phyloP scores from a whole-genome alignment of 2,329 filamentous ascomycete species.

The Acrocalymma vagum region DNA sequence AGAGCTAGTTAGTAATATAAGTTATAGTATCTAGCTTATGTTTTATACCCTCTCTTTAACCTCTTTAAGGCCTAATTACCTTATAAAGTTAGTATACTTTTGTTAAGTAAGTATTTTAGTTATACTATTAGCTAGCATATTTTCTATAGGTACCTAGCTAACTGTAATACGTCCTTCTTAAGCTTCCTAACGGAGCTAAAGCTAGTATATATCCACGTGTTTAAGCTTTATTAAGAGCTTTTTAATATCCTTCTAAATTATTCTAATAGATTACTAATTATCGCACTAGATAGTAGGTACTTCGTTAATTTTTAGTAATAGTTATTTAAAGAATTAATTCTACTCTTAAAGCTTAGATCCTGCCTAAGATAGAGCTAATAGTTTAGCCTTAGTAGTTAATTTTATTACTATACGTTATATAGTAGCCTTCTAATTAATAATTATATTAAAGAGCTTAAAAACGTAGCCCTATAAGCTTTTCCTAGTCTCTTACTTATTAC shows the following conservation, averaged over 20 bases:
- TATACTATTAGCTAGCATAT: constrained; percentile 11
- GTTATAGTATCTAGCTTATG: background rate
- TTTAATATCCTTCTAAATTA: constrained; percentile 1
- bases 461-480: constrained; percentile 23
- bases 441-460: constrained; percentile 14
- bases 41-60: too few species aligned
- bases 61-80: constrained; percentile 6
- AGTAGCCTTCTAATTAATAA: constrained; percentile 14
- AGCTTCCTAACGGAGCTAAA: constrained; percentile 15
- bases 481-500: constrained; percentile 13
- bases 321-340: constrained; percentile 14
- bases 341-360: constrained; percentile 12
- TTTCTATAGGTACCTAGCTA: constrained; percentile 5
- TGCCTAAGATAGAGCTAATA: constrained; percentile 11
- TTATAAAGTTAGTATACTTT: constrained; percentile 6
- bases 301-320: constrained; percentile 5
- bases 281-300: constrained; percentile 5
- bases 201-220: constrained; percentile 16
- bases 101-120: constrained; percentile 9
- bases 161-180: constrained; percentile 5
- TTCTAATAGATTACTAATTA: constrained; percentile 10
- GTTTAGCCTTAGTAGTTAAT: constrained; percentile 21
- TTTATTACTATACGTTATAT: constrained; percentile 15
- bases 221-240: constrained; percentile 10
- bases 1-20: constrained; percentile 2